phyloP scores from a whole-genome alignment of 108 stramenopile genomes.

The Nitzschia sp. region DNA sequence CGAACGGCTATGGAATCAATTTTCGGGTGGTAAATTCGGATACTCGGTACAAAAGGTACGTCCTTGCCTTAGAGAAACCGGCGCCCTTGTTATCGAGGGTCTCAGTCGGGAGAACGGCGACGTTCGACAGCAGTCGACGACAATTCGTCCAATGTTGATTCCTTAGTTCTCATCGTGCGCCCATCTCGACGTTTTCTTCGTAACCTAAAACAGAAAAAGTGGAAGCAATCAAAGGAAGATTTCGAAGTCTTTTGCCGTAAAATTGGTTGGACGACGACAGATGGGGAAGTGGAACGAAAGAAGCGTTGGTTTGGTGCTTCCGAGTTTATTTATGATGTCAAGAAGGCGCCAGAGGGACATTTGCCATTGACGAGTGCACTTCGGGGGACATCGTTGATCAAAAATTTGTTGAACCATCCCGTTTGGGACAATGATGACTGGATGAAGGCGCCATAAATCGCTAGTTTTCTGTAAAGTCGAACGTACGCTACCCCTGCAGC shows the following conservation, averaged over 20 bases:
- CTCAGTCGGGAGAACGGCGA: too few species aligned
- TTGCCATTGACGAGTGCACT: constrained; percentile 95
- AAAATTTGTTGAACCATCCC: constrained; percentile 88
- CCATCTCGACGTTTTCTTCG: too few species aligned
- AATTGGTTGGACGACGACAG: constrained; percentile 95
- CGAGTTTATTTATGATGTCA: constrained; percentile 95
- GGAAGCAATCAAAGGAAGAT: constrained; percentile 85
- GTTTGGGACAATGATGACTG: constrained; percentile 96
- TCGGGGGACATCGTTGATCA: constrained; percentile 91
- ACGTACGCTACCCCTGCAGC: too few species aligned
- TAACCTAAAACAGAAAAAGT: constrained; percentile 73
- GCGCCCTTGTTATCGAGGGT: neutral
- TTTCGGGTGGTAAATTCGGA: constrained; percentile 94
- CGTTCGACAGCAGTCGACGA: too few species aligned
- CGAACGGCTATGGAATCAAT: constrained; percentile 92
- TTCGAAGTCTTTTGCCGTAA: constrained; percentile 94
- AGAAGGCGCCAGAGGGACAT: constrained; percentile 95
- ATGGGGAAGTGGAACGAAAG: constrained; percentile 94
- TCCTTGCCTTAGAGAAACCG: constrained; percentile 1
- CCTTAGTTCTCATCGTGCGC: too few species aligned
- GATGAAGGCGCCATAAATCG: constrained; percentile 85
- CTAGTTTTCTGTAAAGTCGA: too few species aligned
- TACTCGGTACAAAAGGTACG: constrained; percentile 92
- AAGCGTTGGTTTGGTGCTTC: constrained; percentile 97
- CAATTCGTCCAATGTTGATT: too few species aligned